Evolutionary conservation across 495 filamentous ascomycete genomes (phyloP), one percentile per base, ranked within the genome.

Genomic region (Xylaria telfairii): DNA sequence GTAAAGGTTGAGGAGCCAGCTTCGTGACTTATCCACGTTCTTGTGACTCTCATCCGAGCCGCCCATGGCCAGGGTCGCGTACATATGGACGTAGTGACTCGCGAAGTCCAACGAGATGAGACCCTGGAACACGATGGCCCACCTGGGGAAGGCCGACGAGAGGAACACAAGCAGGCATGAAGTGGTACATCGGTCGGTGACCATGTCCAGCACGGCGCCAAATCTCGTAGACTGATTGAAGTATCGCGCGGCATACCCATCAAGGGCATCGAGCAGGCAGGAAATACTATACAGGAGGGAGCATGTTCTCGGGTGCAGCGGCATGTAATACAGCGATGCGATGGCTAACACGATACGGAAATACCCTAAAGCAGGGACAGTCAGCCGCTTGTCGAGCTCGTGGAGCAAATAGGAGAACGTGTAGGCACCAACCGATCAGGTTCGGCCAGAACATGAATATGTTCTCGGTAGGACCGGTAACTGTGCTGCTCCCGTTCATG

Each of bases 61-160:
- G 42, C 90, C 93, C 92, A 96, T 94, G 74, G 88, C 88, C 67
- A 94, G 79, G 19, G 93, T 97, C 13, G 94, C 94, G 79, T 94
- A 98, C 94, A 99, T 98, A 83, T 99, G 96, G 85, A 98, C 92
- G 81, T 98, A 99, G 80, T 99, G 96, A 81, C 92, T 96, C 42
- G 96, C 93, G 73, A 99, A 82, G 80, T 99, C 96, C 76, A 98
- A 79, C 65, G 90, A 90, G 76, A 98, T 99, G 76, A 99, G 84
- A 37, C 90, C 87, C 83, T 98, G 96, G 88, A 98, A 98, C 61
- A 98, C 67, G 71, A 98, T 91, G 57, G 92, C 87, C 92, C 93
- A 99, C 37, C 94, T 87, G 9, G 96, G 95, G 83, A 93, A 98
- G 46, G 95, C 95, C 10, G 92, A 93, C 63, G 92, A 92, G 44